A percentile compares a stretch with the other conserved stretches of the same genome.
These are phyloP conservation scores for Candida mesenterica DNA, from an alignment of 1,139 yeast species.

Conservation along the genomic window DNA sequence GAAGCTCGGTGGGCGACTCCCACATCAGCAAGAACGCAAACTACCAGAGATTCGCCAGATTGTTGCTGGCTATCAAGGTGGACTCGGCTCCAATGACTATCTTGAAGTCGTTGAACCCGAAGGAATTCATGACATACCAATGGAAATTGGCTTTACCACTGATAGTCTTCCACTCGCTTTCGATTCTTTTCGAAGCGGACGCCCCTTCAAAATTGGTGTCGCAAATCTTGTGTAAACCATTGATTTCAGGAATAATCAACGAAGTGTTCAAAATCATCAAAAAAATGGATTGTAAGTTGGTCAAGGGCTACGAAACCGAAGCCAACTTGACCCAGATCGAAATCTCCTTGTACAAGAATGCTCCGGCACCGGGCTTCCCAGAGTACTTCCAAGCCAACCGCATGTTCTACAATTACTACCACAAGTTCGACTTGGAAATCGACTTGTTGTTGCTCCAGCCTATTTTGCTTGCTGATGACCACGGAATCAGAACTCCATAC, in stretches of 20 bases:
- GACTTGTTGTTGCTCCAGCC: conserved; percentile 83
- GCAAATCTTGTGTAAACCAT: conserved; percentile 81
- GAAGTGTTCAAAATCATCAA: conserved; percentile 74
- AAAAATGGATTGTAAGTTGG: conserved; percentile 74
- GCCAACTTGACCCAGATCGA: conserved; percentile 54
- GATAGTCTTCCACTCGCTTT: conserved; percentile 73
- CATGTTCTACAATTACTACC: conserved; percentile 60
- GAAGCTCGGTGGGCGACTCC: conserved; percentile 26
- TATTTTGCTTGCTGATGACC: conserved; percentile 81
- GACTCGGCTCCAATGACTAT: conserved; percentile 21
- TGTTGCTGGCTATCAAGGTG: conserved; percentile 28
- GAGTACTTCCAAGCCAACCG: conserved; percentile 47
- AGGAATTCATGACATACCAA: conserved; percentile 69
- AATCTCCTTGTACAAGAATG: conserved; percentile 37
- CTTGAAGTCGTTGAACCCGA: conserved; percentile 49
- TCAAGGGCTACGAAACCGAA: conserved; percentile 65
- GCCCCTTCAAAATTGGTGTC: conserved; percentile 55
- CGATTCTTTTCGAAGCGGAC: conserved; percentile 70
- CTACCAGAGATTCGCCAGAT: conserved; percentile 31
- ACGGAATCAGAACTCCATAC: conserved; percentile 82
- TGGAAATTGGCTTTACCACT: conserved; percentile 84
- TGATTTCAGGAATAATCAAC: conserved; percentile 72
- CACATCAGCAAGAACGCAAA: conserved; percentile 16
- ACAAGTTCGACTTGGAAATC: conserved; percentile 54
- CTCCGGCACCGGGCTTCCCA: conserved; percentile 7